These are phyloP conservation scores for Fusarium sp. DNA, from an alignment of 2,329 filamentous ascomycete species.

Conservation along the genomic window DNA sequence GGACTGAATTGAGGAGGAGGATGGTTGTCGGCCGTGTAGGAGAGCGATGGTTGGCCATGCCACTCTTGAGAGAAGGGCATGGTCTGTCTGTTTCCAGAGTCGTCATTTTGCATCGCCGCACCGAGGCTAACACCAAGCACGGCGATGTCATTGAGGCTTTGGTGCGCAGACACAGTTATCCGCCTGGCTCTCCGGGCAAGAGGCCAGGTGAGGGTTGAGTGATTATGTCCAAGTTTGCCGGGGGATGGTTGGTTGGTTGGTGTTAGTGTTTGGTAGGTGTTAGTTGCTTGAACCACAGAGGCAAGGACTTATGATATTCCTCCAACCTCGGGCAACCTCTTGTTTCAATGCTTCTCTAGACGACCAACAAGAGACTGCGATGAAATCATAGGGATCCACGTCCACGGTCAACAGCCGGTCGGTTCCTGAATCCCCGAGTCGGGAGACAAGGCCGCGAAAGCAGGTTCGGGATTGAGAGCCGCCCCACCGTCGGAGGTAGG, in stretches of 20 bases:
- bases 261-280: background rate
- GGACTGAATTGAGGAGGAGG: constrained; percentile 8
- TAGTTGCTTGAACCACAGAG: background rate
- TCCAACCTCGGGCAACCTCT: background rate
- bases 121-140: constrained; percentile 33
- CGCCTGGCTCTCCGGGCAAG: constrained; percentile 20
- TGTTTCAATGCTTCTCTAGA: constrained; percentile 1
- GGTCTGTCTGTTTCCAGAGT: constrained; percentile 27
- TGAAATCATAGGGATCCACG: constrained; percentile 34
- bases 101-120: constrained; percentile 42
- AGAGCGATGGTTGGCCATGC: constrained; percentile 23
- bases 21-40: constrained; percentile 9
- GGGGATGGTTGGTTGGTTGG: background rate
- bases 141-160: constrained; percentile 31
- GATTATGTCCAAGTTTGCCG: constrained; percentile 1
- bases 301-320: background rate
- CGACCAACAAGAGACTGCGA: constrained; percentile 1
- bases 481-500: constrained; percentile 35
- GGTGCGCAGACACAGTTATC: constrained; percentile 29
- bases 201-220: constrained; percentile 16
- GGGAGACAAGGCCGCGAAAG: constrained; percentile 33
- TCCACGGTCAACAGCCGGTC: constrained; percentile 22
- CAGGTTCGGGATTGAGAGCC: constrained; percentile 29
- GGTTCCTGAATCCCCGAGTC: constrained; percentile 29
- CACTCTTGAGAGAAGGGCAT: constrained; percentile 25